Conservation (phyloP, 2,329 filamentous ascomycete genomes). For the Fusarium beomiforme region DNA sequence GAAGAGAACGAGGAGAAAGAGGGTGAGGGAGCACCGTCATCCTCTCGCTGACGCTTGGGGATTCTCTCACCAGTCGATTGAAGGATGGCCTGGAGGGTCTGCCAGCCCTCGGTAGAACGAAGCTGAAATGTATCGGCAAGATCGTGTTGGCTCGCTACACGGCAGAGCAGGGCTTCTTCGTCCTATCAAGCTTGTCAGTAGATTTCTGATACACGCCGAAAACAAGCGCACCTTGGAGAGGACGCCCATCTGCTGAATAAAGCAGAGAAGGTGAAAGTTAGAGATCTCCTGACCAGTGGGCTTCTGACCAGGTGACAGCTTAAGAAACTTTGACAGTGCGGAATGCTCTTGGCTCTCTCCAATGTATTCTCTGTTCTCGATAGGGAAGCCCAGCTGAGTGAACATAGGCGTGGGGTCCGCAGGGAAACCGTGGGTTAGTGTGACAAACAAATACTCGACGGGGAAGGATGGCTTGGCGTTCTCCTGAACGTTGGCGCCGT, state of each 20-base stretch:
- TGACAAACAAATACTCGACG: conserved; percentile 95
- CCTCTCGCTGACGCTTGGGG: conserved; percentile 71
- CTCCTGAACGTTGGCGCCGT: conserved; percentile 94
- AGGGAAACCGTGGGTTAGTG: conserved; percentile 95
- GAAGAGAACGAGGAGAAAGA: conserved; percentile 43
- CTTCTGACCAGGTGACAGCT: conserved; percentile 68
- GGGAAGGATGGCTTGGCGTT: conserved; percentile 97
- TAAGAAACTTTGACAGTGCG: conserved; percentile 74
- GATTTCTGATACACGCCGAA: background rate
- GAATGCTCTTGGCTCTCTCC: conserved; percentile 86
- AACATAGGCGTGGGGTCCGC: conserved; percentile 82
- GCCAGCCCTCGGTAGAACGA: conserved; percentile 89
- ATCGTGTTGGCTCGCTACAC: conserved; percentile 83
- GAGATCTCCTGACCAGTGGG: conserved; percentile 76
- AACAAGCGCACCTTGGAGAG: conserved; percentile 77
- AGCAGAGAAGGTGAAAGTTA: conserved; percentile 95
- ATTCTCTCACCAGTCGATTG: conserved; percentile 97
- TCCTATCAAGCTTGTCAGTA: conserved; percentile 66
- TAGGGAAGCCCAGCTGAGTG: conserved; percentile 77
- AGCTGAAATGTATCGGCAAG: conserved; percentile 84
- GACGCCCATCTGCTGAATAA: conserved; percentile 81
- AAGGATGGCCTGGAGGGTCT: conserved; percentile 91
- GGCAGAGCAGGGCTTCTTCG: conserved; percentile 86
- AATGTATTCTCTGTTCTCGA: conserved; percentile 90
- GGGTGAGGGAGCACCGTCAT: conserved; percentile 47